Evolutionary conservation across 2,329 filamentous ascomycete species (phyloP).

Genomic region (Grosmannia serpens): DNA sequence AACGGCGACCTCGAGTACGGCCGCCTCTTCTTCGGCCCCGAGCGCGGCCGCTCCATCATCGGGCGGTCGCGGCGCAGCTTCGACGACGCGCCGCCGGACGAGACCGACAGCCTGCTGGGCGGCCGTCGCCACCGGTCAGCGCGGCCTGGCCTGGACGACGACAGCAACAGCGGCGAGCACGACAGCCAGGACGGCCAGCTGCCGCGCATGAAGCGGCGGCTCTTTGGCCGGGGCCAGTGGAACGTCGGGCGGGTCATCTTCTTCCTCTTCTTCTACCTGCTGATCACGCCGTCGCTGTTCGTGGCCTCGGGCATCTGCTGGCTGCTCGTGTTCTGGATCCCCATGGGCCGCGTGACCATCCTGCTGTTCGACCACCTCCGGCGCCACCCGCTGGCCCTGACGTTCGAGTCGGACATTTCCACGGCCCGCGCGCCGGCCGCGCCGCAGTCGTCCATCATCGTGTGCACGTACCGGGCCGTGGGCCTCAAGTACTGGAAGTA

Average conservation of each 20-base stretch:
- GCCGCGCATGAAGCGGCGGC: conserved; percentile 57
- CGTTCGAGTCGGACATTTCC: conserved; percentile 77
- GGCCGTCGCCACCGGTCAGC: background rate
- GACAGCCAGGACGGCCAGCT: conserved; percentile 16
- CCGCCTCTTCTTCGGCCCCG: conserved; percentile 87
- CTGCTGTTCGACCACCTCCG: conserved; percentile 85
- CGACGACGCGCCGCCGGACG: conserved; percentile 66
- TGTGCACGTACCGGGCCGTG: conserved; percentile 95
- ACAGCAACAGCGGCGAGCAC: background rate
- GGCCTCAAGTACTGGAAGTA: conserved; percentile 98
- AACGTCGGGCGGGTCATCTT: conserved; percentile 89
- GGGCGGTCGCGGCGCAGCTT: conserved; percentile 80
- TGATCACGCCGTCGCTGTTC: conserved; percentile 78
- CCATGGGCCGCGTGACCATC: conserved; percentile 92
- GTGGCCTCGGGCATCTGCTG: conserved; percentile 82
- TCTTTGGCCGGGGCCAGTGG: conserved; percentile 95
- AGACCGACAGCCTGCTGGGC: conserved; percentile 76
- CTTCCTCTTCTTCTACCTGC: conserved; percentile 89
- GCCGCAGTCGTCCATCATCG: conserved; percentile 71
- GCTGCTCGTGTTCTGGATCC: conserved; percentile 95
- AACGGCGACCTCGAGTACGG: conserved; percentile 94
- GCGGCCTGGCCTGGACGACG: background rate
- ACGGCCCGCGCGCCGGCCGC: conserved; percentile 60
- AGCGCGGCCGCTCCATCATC: conserved; percentile 63
- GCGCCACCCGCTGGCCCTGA: conserved; percentile 82